Evolutionary conservation across 2,329 filamentous ascomycete species (phyloP).

Genomic region (Diaporthe sp.): DNA sequence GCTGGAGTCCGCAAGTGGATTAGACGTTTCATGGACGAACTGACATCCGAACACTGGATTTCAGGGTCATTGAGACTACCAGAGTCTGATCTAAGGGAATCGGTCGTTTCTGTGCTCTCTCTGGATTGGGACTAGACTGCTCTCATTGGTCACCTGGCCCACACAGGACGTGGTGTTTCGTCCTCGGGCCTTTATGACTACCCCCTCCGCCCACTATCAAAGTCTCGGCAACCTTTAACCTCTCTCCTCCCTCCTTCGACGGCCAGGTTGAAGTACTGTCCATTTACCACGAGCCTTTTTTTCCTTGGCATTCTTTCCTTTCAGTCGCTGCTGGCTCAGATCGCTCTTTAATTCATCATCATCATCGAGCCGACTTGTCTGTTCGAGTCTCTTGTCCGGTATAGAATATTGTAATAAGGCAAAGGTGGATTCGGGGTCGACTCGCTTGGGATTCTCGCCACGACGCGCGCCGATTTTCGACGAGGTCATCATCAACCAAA

Average conservation of each 20-base stretch:
- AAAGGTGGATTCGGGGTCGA: constrained; percentile 30
- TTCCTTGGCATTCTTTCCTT: constrained; percentile 51
- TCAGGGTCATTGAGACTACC: constrained; percentile 29
- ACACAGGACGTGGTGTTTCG: constrained; percentile 17
- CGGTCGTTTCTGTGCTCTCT: constrained; percentile 38
- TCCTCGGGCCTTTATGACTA: constrained; percentile 51
- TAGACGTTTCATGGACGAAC: constrained; percentile 51
- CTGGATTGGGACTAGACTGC: constrained; percentile 21
- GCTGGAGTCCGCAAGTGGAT: constrained; percentile 42
- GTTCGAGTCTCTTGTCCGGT: constrained; percentile 37
- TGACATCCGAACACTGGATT: constrained; percentile 49
- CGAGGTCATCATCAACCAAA: constrained; percentile 33
- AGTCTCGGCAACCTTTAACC: constrained; percentile 39
- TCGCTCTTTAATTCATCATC: constrained; percentile 53
- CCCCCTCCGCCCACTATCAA: constrained; percentile 42
- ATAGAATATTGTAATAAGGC: constrained; percentile 41
- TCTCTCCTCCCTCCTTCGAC: constrained; percentile 40
- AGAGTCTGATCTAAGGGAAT: constrained; percentile 26
- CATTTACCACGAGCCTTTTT: constrained; percentile 46
- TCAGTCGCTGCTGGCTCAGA: constrained; percentile 71
- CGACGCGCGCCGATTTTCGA: constrained; percentile 33
- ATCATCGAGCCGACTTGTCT: constrained; percentile 43
- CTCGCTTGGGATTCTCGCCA: not conserved
- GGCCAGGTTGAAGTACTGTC: constrained; percentile 57
- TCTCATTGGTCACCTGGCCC: constrained; percentile 23